Percentiles rank a stretch among this genome's conserved stretches.
phyloP scores from a whole-genome alignment of 768 basidiomycete species.

The Leucosporidium creatinivorum region DNA sequence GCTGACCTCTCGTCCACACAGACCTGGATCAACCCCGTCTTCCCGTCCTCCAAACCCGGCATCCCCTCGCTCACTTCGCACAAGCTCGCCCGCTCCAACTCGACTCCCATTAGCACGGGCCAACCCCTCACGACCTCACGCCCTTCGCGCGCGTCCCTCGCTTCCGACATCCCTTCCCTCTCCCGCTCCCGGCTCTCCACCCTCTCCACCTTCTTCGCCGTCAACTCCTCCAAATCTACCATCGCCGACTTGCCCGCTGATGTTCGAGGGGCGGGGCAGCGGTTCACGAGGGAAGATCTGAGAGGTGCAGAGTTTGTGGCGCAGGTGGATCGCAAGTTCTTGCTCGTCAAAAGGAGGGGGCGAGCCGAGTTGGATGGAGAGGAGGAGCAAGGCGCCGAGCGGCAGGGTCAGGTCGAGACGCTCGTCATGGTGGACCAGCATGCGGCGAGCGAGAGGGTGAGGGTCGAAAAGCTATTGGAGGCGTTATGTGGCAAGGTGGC shows the following conservation, averaged over 20 bases:
- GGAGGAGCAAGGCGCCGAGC: constrained; percentile 14
- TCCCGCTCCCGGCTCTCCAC: not conserved
- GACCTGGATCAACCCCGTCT: constrained; percentile 45
- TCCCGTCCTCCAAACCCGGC: constrained; percentile 47
- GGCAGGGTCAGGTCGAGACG: constrained; percentile 28
- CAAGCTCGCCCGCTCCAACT: constrained; percentile 41
- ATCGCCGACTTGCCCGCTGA: no score
- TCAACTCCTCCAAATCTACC: no score
- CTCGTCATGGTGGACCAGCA: constrained; percentile 91
- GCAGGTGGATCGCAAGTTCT: constrained; percentile 87
- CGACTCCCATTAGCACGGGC: constrained; percentile 26
- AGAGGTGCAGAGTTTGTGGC: constrained; percentile 56
- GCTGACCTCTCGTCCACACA: not conserved
- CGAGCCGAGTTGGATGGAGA: constrained; percentile 42
- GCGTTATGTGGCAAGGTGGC: constrained; percentile 51
- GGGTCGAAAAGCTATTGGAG: constrained; percentile 74
- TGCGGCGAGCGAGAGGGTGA: constrained; percentile 91
- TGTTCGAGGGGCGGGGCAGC: not conserved
- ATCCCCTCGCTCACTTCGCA: constrained; percentile 8
- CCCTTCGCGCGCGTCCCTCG: not conserved
- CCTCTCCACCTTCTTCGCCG: not conserved
- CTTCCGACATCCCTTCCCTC: not conserved
- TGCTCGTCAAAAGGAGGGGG: constrained; percentile 44
- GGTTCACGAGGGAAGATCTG: constrained; percentile 51
- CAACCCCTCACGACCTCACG: not conserved